These are phyloP conservation scores for Globisporangium recalcitrans DNA, from an alignment of 352 stramenopile genomes.

Conservation along the genomic window DNA sequence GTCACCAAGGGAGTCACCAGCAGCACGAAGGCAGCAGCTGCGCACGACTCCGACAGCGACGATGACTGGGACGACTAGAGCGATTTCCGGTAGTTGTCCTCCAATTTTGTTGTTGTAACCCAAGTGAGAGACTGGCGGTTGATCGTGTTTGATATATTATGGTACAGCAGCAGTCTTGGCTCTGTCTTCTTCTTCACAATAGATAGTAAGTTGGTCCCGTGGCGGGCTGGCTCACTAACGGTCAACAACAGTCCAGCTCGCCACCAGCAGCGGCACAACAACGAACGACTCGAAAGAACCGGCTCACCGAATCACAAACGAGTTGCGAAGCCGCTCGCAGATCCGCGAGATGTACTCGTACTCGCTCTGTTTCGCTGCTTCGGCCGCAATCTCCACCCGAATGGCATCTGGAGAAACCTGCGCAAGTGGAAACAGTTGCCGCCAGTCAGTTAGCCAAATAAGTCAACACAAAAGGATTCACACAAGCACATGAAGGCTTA, in stretches of 20 bases:
- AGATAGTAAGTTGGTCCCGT: constrained; percentile 25
- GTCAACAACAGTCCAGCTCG: constrained; percentile 2
- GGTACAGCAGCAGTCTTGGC: constrained; percentile 27
- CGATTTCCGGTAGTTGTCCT: neutral
- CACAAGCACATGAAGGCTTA: constrained; percentile 24
- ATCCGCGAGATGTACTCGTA: constrained; percentile 58
- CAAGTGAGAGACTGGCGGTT: constrained; percentile 10
- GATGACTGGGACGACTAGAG: constrained; percentile 83
- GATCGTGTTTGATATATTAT: constrained; percentile 34
- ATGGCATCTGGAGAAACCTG: constrained; percentile 52
- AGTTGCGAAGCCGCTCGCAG: constrained; percentile 39
- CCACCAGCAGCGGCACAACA: constrained; percentile 8
- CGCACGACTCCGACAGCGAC: constrained; percentile 52
- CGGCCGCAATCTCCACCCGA: constrained; percentile 33
- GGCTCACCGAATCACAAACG: constrained; percentile 33
- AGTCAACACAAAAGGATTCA: neutral
- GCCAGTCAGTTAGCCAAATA: neutral
- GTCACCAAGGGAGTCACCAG: constrained; percentile 25
- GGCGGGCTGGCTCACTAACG: constrained; percentile 5
- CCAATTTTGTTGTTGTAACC: neutral
- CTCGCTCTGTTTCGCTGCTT: constrained; percentile 28
- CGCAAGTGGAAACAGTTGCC: constrained; percentile 8
- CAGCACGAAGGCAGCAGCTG: constrained; percentile 6
- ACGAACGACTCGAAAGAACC: constrained; percentile 6
- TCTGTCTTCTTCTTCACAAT: constrained; percentile 22